phyloP scores from a whole-genome alignment of 2,329 filamentous ascomycete species.

The Ambrosiella xylebori region DNA sequence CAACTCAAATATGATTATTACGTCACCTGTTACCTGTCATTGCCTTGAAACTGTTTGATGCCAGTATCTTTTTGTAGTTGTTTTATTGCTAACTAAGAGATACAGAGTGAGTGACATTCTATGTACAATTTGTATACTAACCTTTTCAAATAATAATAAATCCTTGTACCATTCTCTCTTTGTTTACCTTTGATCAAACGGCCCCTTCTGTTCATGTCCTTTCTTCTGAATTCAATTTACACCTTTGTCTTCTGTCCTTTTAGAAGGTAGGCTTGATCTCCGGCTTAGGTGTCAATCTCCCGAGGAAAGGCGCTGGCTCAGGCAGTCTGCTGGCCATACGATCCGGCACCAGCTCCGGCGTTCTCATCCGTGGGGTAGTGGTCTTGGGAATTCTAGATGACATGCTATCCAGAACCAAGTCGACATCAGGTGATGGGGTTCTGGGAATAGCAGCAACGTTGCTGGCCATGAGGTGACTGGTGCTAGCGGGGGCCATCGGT shows the following conservation, averaged over 20 bases:
- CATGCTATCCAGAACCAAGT: constrained; percentile 9
- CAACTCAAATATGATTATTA: not conserved
- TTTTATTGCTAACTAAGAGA: not conserved
- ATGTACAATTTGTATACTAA: constrained; percentile 2
- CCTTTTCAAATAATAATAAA: not conserved
- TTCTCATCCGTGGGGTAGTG: constrained; percentile 36
- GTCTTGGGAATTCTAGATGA: constrained; percentile 11
- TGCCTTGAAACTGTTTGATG: not conserved
- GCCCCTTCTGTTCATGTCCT: not conserved
- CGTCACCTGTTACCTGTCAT: not conserved
- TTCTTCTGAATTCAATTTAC: not conserved
- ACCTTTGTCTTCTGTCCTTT: not conserved
- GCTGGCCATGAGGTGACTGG: not conserved
- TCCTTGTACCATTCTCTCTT: not conserved
- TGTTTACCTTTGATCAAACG: not conserved
- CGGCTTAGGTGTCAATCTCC: constrained; percentile 31
- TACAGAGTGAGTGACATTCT: not conserved
- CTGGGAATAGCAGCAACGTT: constrained; percentile 16
- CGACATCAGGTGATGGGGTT: constrained; percentile 32
- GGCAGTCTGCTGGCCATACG: constrained; percentile 42
- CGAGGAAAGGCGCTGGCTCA: constrained; percentile 26
- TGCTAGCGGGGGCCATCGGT: not conserved
- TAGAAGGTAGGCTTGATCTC: constrained; percentile 23
- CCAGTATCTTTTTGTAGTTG: not conserved
- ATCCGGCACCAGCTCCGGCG: constrained; percentile 44